Conservation (phyloP, 1,139 yeast genomes). For the Kodamaea anthophila region DNA sequence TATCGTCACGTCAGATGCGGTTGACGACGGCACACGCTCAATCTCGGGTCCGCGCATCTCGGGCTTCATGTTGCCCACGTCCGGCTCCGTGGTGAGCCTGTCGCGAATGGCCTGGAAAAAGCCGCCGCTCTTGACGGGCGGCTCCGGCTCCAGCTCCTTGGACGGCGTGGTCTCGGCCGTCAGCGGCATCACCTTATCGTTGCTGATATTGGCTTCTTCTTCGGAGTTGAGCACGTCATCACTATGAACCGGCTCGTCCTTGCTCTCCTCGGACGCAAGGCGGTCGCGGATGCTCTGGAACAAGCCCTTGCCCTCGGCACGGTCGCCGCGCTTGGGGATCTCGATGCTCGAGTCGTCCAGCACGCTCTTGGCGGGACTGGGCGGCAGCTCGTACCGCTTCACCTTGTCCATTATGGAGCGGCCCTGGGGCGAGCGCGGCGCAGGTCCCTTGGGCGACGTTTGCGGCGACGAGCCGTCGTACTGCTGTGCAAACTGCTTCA, state of each 20-base stretch:
- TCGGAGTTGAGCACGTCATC: constrained; percentile 12
- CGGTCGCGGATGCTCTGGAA: constrained; percentile 33
- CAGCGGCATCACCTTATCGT: constrained; percentile 15
- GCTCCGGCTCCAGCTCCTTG: constrained; percentile 16
- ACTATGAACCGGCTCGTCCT: constrained; percentile 1
- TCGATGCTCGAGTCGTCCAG: constrained; percentile 2
- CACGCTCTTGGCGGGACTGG: neutral
- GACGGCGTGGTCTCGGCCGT: constrained; percentile 32
- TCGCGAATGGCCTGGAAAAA: constrained; percentile 17
- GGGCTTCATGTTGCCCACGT: constrained; percentile 6
- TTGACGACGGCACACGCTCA: constrained; percentile 12
- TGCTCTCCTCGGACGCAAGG: constrained; percentile 14
- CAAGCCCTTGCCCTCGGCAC: constrained; percentile 21
- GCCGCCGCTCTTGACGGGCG: constrained; percentile 10
- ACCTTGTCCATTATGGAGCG: constrained; percentile 32
- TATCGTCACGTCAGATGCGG: constrained; percentile 19
- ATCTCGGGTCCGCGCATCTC: constrained; percentile 4
- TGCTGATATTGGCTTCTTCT: constrained; percentile 13
- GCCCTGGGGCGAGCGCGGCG: constrained; percentile 11
- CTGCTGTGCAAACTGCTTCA: constrained; percentile 9
- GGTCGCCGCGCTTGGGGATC: constrained; percentile 1
- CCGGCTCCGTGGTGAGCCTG: constrained; percentile 11
- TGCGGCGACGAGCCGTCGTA: constrained; percentile 5
- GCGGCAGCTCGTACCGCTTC: constrained; percentile 26
- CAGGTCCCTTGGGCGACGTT: constrained; percentile 7